phyloP scores from a whole-genome alignment of 208 protist genomes.

The Phytomonas serpens region DNA sequence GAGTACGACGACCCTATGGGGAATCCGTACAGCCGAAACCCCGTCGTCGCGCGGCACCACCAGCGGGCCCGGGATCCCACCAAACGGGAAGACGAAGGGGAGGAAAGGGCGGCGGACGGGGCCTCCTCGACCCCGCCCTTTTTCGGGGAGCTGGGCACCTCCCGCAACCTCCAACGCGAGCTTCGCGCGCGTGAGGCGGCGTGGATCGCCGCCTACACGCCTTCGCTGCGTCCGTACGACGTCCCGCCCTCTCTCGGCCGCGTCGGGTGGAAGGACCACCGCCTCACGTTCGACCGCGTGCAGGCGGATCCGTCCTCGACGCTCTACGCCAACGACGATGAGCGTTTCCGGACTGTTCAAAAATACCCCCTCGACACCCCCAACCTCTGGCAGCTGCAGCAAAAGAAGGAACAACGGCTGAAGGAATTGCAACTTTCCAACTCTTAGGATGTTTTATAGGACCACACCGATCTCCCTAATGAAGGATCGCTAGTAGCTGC shows the following conservation, averaged over 20 bases:
- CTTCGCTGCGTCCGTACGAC: conserved; percentile 13
- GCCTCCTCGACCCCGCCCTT: neutral
- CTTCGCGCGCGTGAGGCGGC: neutral
- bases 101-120: too few relatives aligned
- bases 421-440: neutral
- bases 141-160: too few relatives aligned
- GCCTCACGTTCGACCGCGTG: conserved; percentile 13
- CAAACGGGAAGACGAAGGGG: too few relatives aligned
- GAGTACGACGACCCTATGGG: conserved; percentile 16
- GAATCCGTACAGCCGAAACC: conserved; percentile 11
- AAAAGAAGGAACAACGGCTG: neutral
- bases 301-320: conserved; percentile 11
- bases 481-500: neutral
- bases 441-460: neutral
- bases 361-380: conserved; percentile 13
- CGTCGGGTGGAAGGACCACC: conserved; percentile 13
- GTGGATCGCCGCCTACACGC: conserved; percentile 11
- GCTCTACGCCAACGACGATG: conserved; percentile 12
- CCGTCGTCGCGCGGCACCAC: conserved; percentile 9
- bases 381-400: conserved; percentile 12
- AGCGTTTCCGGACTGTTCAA: conserved; percentile 7
- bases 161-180: neutral
- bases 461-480: conserved; percentile 3
- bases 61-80: neutral
- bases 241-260: conserved; percentile 14